Evolutionary conservation across 768 basidiomycete genomes (phyloP).

Genomic region (Russula vinacea): DNA sequence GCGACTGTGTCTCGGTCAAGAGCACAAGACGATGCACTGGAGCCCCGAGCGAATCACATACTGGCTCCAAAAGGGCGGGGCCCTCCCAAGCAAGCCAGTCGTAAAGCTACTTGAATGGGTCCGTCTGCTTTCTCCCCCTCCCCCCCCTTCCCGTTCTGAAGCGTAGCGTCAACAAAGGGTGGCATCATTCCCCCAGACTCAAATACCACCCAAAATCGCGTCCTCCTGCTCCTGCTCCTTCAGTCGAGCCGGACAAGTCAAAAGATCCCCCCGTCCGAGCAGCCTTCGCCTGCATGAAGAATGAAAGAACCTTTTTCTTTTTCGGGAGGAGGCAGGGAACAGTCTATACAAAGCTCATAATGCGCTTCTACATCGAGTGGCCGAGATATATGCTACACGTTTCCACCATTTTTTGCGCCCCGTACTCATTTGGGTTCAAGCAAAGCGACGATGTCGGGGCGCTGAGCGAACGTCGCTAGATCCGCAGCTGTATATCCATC

Average conservation of each 20-base stretch:
- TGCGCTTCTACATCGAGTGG: neutral
- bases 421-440: conserved; percentile 29
- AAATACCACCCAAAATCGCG: conserved; percentile 47
- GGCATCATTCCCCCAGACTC: conserved; percentile 57
- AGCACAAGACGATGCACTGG: conserved; percentile 80
- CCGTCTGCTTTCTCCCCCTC: conserved; percentile 35
- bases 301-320: no score
- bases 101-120: conserved; percentile 77
- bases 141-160: conserved; percentile 5
- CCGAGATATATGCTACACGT: neutral
- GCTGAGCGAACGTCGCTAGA: conserved; percentile 57
- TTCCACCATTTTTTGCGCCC: neutral
- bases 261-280: neutral
- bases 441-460: conserved; percentile 50
- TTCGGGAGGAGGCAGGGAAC: neutral
- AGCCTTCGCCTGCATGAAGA: conserved; percentile 13
- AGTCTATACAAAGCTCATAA: neutral
- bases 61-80: conserved; percentile 79
- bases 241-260: neutral
- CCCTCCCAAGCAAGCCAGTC: conserved; percentile 74
- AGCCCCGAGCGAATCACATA: conserved; percentile 85
- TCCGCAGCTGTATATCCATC: conserved; percentile 62
- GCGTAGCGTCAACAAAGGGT: conserved; percentile 43
- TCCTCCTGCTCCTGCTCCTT: neutral
- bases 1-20: conserved; percentile 46